phyloP scores from a whole-genome alignment of 768 basidiomycete genomes.

The Pleurotus cornucopiae region DNA sequence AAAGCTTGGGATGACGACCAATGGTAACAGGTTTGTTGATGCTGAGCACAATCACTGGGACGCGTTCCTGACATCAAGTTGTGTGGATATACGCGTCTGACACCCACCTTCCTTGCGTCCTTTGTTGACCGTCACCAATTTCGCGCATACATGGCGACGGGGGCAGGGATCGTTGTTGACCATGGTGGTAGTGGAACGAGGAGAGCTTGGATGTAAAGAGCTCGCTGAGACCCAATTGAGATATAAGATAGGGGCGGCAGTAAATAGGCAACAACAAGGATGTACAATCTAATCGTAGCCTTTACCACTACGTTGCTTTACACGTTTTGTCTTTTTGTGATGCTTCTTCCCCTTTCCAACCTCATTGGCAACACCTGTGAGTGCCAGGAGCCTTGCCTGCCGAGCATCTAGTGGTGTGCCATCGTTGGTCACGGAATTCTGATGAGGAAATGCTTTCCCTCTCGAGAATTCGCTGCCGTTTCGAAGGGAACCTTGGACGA shows the following conservation, averaged over 20 bases:
- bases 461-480: constrained; percentile 62
- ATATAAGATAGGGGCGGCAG: neutral
- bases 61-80: too few relatives aligned
- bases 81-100: neutral
- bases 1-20: constrained; percentile 66
- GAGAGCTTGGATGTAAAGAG: neutral
- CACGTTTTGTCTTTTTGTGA: constrained; percentile 76
- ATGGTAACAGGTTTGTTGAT: constrained; percentile 63
- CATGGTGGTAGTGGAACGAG: neutral
- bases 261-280: neutral
- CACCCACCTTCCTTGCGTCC: constrained; percentile 65
- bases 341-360: constrained; percentile 63
- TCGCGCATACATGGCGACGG: constrained; percentile 56
- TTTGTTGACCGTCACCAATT: constrained; percentile 54
- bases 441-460: constrained; percentile 73
- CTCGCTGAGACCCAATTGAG: neutral
- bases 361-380: constrained; percentile 36
- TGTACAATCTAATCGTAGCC: constrained; percentile 68
- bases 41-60: constrained; percentile 53
- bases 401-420: constrained; percentile 56
- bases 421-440: constrained; percentile 74
- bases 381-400: constrained; percentile 36
- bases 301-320: constrained; percentile 88
- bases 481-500: constrained; percentile 54
- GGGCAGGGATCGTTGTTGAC: neutral